These are phyloP conservation scores for Hippophae gyantsensis DNA, from an alignment of 306 rosid genomes.

Conservation along the genomic window DNA sequence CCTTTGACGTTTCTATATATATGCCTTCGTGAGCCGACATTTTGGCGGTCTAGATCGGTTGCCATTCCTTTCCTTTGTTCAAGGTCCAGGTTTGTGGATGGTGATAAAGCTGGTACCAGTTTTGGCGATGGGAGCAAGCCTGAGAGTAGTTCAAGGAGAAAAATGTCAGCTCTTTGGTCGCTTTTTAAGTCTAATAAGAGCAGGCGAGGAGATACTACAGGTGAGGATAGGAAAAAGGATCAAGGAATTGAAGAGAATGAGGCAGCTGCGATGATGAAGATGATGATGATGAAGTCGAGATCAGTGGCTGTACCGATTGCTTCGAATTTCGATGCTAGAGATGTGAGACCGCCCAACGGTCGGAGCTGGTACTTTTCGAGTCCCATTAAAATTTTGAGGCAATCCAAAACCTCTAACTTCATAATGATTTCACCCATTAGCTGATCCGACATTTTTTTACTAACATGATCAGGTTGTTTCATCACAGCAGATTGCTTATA, in stretches of 20 bases:
- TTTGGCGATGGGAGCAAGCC: conserved; percentile 22
- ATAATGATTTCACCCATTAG: no score
- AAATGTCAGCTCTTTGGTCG: conserved; percentile 68
- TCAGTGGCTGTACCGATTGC: conserved; percentile 51
- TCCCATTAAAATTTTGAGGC: conserved; percentile 86
- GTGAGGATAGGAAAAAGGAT: conserved; percentile 17
- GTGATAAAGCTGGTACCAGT: not conserved
- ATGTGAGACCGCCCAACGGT: conserved; percentile 34
- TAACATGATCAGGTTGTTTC: no score
- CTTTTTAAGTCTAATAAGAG: conserved; percentile 39
- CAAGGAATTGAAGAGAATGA: conserved; percentile 17
- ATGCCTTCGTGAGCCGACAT: conserved; percentile 75
- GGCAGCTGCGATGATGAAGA: conserved; percentile 24
- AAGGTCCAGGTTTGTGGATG: conserved; percentile 54
- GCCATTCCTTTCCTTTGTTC: conserved; percentile 83
- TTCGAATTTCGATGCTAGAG: conserved; percentile 23
- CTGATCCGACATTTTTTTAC: no score
- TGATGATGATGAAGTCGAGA: conserved; percentile 67
- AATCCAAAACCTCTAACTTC: conserved; percentile 36
- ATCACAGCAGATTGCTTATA: no score
- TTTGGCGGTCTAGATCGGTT: conserved; percentile 73
- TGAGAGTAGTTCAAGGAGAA: conserved; percentile 20
- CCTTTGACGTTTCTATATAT: not conserved
- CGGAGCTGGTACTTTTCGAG: conserved; percentile 79
- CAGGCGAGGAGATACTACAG: conserved; percentile 11